A percentile compares a stretch with the other conserved stretches of the same genome.
These are phyloP conservation scores for Graphilbum fragrans DNA, from an alignment of 2,329 filamentous ascomycete genomes.

Conservation along the genomic window DNA sequence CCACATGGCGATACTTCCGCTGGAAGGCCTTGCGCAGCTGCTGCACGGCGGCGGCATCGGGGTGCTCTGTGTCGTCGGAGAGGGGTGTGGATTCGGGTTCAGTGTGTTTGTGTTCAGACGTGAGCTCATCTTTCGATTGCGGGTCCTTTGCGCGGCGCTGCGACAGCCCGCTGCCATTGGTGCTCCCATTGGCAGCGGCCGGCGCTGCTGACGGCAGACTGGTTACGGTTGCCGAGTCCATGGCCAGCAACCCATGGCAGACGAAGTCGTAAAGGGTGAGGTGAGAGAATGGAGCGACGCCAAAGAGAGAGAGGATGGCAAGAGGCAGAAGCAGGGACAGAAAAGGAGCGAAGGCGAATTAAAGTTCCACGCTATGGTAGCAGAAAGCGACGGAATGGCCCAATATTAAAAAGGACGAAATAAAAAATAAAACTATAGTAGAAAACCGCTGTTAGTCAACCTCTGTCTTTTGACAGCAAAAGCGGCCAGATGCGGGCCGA, in stretches of 20 bases:
- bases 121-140: not conserved
- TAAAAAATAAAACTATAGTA: no score
- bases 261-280: not conserved
- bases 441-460: no score
- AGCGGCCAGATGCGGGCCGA: not conserved
- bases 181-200: not conserved
- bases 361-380: no score
- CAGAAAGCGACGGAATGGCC: no score
- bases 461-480: no score
- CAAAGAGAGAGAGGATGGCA: not conserved
- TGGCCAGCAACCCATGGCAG: constrained; percentile 7
- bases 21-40: constrained; percentile 25
- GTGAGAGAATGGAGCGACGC: not conserved
- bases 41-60: constrained; percentile 11
- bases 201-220: not conserved
- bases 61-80: constrained; percentile 1
- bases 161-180: not conserved
- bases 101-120: not conserved
- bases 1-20: constrained; percentile 82
- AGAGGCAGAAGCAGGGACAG: not conserved
- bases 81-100: not conserved
- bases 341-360: no score
- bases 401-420: no score
- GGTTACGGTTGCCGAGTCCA: constrained; percentile 7
- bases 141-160: not conserved